These are phyloP conservation scores for Cryphonectria naterciae DNA, from an alignment of 2,329 filamentous ascomycete species.

Conservation along the genomic window DNA sequence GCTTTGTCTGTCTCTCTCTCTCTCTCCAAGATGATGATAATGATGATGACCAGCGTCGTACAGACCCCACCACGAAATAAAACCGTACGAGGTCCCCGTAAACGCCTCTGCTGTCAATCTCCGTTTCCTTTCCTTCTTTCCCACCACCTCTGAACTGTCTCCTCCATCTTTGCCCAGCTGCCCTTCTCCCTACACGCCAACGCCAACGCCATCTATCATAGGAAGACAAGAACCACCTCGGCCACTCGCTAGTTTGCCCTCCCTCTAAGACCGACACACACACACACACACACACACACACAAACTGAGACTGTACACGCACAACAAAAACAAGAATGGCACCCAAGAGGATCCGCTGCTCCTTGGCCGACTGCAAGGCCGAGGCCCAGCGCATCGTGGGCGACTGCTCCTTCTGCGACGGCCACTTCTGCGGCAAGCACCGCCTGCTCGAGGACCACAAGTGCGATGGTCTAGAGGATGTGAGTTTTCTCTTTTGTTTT, in stretches of 20 bases:
- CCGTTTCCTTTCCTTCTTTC: not conserved
- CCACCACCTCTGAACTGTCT: not conserved
- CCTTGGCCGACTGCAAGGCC: slow-evolving; percentile 86
- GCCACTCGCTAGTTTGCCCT: no score
- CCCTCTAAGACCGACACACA: no score
- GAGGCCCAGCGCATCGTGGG: slow-evolving; percentile 92
- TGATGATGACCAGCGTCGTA: no score
- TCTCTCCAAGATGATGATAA: not conserved
- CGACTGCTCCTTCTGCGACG: slow-evolving; percentile 92
- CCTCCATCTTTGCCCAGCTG: not conserved
- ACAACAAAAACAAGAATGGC: slow-evolving; percentile 50
- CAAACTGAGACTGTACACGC: no score
- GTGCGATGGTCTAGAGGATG: slow-evolving; percentile 88
- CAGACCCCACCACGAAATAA: no score
- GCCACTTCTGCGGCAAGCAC: slow-evolving; percentile 95
- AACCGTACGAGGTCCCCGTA: no score
- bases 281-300: not conserved
- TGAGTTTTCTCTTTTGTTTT: slow-evolving; percentile 51
- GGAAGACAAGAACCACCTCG: no score
- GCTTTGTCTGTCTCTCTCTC: no score
- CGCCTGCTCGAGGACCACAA: slow-evolving; percentile 92
- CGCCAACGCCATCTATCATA: not conserved
- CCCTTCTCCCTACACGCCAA: not conserved
- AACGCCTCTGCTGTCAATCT: no score
- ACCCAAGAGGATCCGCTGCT: slow-evolving; percentile 81